Base-by-base conservation (phyloP, 768 basidiomycete genomes). In the Polyporus arcularius region DNA sequence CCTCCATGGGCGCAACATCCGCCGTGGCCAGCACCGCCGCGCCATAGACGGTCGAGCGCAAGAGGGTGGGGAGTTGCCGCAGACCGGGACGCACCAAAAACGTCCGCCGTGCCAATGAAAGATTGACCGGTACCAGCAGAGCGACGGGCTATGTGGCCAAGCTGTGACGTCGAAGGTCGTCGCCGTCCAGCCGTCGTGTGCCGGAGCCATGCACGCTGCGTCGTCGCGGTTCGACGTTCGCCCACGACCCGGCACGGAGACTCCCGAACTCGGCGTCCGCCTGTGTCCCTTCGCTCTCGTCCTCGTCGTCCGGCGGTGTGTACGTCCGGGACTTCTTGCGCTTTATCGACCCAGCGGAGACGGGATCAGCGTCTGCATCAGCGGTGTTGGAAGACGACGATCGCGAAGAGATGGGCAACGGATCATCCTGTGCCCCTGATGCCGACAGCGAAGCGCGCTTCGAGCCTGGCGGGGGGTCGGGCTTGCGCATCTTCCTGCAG, bases 401-500 rank as follows among this genome's bases (percentile, higher is more conserved):
- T n/a, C 56, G 65, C 28, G 54, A 61, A 31, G 52, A 65, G 56
- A 55, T 51, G 31, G 52, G 59, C n/a, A n/a, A 61, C 49, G 53
- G 56, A 59, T 63, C 62, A 18, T 63, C 62, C 39, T 58, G 45
- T 8, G 50, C 5, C 39, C 26, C 42, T 48, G 32, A 75, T 65
- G 69, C 76, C 68, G 66, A 76, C 41, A 55, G 61, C 16, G 68
- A 66, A 30, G 43, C 35, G 26, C 71, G 66, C 48, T 69, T 70
- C 38, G 76, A 69, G 14, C 74, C 58, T 10, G 73, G 67, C 14
- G 78, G 75, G 14, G 82, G 77, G 65, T 90, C 89, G 10, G 92
- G 91, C 74, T 93, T 93, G 47, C 92, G 87, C 92, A 94, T 93
- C 84, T 94, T 94, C 48, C 90, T 92, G 68, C 46, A 67, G 41